Evolutionary conservation across 495 filamentous ascomycete genomes (phyloP).

Genomic region (Annulohypoxylon nitens): DNA sequence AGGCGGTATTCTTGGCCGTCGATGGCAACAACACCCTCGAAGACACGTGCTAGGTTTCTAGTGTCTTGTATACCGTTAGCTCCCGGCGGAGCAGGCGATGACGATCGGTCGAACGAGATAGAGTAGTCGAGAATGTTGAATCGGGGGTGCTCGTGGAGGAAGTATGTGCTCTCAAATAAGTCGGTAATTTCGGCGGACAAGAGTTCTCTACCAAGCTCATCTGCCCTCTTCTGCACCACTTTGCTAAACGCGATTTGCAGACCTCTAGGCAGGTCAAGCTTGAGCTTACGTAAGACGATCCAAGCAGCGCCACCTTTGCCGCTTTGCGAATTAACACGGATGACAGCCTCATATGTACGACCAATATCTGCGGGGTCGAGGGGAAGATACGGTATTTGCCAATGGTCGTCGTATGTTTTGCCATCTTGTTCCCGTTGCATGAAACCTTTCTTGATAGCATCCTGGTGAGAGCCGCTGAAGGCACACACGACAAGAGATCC

Average conservation of each 20-base stretch:
- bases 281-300: conserved; percentile 88
- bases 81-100: conserved; percentile 77
- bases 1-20: conserved; percentile 84
- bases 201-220: conserved; percentile 82
- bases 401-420: conserved; percentile 70
- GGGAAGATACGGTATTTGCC: conserved; percentile 89
- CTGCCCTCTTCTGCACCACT: conserved; percentile 84
- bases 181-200: conserved; percentile 82
- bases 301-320: conserved; percentile 97
- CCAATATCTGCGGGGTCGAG: conserved; percentile 95
- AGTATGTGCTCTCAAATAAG: conserved; percentile 90
- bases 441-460: conserved; percentile 99
- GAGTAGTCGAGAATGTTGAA: conserved; percentile 93
- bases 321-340: conserved; percentile 95
- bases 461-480: conserved; percentile 93
- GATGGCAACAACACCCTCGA: conserved; percentile 88
- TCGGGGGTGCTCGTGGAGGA: conserved; percentile 81
- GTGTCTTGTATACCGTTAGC: conserved; percentile 78
- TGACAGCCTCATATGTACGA: conserved; percentile 95
- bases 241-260: conserved; percentile 92
- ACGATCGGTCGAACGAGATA: conserved; percentile 86
- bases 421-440: conserved; percentile 72
- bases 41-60: conserved; percentile 82
- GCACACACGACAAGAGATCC: conserved; percentile 90
- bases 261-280: conserved; percentile 93